Percentiles rank a stretch among this genome's conserved stretches.
phyloP scores from a whole-genome alignment of 1,284 basidiomycete species.

The Naganishia liquefaciens region DNA sequence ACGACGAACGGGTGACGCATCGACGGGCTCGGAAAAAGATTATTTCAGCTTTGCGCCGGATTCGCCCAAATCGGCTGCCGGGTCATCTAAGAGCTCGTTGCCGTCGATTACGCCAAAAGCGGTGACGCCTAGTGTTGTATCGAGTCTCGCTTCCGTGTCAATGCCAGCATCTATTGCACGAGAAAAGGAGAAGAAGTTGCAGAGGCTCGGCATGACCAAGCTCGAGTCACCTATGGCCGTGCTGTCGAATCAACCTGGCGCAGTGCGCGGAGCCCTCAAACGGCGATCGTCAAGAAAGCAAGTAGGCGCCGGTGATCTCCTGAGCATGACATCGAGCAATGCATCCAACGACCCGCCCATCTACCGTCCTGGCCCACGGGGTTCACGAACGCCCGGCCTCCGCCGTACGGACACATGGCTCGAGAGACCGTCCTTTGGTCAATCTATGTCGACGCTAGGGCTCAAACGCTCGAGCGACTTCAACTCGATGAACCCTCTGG shows the following conservation, averaged over 20 bases:
- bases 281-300: constrained; percentile 41
- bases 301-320: constrained; percentile 58
- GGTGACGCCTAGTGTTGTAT: constrained; percentile 5
- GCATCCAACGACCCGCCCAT: constrained; percentile 42
- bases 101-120: constrained; percentile 17
- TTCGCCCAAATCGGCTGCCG: constrained; percentile 4
- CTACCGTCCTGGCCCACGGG: constrained; percentile 41
- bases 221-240: background rate
- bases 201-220: constrained; percentile 18
- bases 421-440: constrained; percentile 29
- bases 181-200: constrained; percentile 19
- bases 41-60: constrained; percentile 29
- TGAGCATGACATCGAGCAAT: constrained; percentile 54
- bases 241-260: background rate
- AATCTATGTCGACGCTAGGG: constrained; percentile 23
- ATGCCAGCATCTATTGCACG: background rate
- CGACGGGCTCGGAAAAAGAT: constrained; percentile 23
- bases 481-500: background rate
- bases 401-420: constrained; percentile 50
- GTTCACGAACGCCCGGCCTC: constrained; percentile 47
- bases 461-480: constrained; percentile 18
- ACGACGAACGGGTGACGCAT: background rate
- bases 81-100: constrained; percentile 5
- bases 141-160: background rate
- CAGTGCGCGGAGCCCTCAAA: constrained; percentile 14